These are phyloP conservation scores for Psidium guajava DNA, from an alignment of 345 rosid genomes.

Conservation along the genomic window DNA sequence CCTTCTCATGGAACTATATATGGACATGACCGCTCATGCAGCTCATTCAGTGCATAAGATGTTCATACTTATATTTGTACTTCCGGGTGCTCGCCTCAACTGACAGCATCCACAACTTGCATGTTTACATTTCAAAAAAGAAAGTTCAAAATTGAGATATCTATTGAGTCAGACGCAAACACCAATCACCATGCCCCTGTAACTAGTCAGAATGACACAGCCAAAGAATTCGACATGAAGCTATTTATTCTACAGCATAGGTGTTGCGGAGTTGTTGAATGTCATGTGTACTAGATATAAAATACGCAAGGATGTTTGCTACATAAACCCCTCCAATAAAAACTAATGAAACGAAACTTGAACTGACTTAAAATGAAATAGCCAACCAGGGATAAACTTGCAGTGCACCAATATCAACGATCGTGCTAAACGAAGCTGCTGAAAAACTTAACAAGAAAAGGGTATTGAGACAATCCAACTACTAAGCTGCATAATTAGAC, in stretches of 20 bases:
- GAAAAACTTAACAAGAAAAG: neutral
- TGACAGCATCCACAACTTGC: neutral
- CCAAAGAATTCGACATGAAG: neutral
- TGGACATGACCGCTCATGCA: neutral
- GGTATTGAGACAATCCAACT: neutral
- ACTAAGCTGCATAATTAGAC: neutral
- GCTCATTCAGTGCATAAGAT: neutral
- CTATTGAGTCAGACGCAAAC: neutral
- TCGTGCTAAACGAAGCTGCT: neutral
- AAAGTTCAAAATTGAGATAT: neutral
- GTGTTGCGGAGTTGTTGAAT: neutral
- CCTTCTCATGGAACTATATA: neutral
- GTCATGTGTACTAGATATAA: neutral
- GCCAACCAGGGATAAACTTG: neutral
- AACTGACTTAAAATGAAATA: neutral
- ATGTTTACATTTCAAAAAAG: neutral
- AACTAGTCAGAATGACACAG: neutral
- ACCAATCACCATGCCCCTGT: neutral
- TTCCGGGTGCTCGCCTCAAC: neutral
- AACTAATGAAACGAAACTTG: neutral
- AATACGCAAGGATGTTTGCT: neutral
- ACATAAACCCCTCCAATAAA: neutral
- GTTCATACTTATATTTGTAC: neutral
- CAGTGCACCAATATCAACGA: neutral
- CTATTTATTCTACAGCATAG: neutral